Percentiles rank a stretch among this genome's conserved stretches.
Conservation (phyloP, 805 yeast genomes). For the Myxozyma melibiosi region DNA sequence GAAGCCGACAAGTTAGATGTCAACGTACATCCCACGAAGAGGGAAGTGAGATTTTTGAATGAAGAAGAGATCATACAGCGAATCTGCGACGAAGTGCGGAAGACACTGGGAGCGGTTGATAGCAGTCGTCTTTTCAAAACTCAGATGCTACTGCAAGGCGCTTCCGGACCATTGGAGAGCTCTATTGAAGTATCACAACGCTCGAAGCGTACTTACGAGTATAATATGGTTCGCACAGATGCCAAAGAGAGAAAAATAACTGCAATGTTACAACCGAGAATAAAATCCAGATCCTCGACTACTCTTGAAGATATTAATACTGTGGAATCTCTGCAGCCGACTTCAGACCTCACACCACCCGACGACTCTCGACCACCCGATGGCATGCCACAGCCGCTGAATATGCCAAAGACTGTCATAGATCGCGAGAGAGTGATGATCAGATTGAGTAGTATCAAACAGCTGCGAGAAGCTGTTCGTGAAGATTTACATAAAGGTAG, state of each 20-base stretch:
- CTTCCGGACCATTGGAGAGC: neutral
- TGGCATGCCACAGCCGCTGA: too few species aligned
- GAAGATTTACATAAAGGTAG: slow-evolving; percentile 17
- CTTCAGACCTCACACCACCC: neutral
- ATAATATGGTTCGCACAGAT: slow-evolving; percentile 30
- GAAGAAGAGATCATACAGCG: slow-evolving; percentile 82
- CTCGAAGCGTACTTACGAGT: slow-evolving; percentile 17
- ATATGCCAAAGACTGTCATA: too few species aligned
- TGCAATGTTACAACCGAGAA: slow-evolving; percentile 38
- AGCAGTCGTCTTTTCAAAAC: slow-evolving; percentile 68
- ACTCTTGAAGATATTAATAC: too few species aligned
- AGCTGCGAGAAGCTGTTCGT: slow-evolving; percentile 50
- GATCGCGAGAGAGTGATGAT: slow-evolving; percentile 44
- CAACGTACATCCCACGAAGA: slow-evolving; percentile 92
- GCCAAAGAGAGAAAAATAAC: slow-evolving; percentile 57
- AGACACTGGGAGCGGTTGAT: slow-evolving; percentile 58
- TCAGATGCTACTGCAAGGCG: slow-evolving; percentile 54
- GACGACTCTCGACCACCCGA: neutral
- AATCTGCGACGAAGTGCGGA: slow-evolving; percentile 55
- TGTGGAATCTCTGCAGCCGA: neutral
- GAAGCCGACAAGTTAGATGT: slow-evolving; percentile 79
- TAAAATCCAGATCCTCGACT: too few species aligned
- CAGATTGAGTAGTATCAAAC: slow-evolving; percentile 59
- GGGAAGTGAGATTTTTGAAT: slow-evolving; percentile 81
- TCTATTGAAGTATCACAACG: neutral